Evolutionary conservation across 768 basidiomycete genomes (phyloP), one percentile per base, ranked within the genome.

Genomic region (Chalciporus sphaerocephalus): DNA sequence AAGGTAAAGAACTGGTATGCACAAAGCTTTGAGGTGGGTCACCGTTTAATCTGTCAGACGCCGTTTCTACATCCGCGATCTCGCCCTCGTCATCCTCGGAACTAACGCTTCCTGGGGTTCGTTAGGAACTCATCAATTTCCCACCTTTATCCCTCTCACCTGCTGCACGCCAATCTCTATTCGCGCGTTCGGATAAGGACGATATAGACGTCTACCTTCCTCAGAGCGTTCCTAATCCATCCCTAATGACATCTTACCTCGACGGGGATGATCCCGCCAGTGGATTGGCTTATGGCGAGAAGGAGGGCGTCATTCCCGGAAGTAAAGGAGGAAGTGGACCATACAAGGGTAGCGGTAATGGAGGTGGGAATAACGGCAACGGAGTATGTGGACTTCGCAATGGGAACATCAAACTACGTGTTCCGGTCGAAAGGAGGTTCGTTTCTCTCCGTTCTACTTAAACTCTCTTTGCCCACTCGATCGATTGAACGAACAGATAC

Each of bases 1-100:
- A 93, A 89, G 62, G 90, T 99, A 48, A 94, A 93, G 72, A 86
- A 95, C 59, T 99, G 96, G 96, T 99, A 99, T 66, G 95, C 95
- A 1, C 92, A 98, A 72, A 92, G 89, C 13, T 98, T 99, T 65
- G 90, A 98, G 79, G 95, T 94, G 42, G 41, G 83, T 53, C 25
- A 24, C 37, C 12, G n/a, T 12, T 10, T 12, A 0, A 10, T 16
- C 74, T 91, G 7, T 89, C 89, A 1, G 83, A 85, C 53, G 81
- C 86, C 0, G 81, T 70, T 8, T 25, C 13, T 25, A 13, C 17
- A 13, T 25, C n/a, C 22, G 10, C 16, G 35, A 23, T 40, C 18
- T 23, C 16, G n/a, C n/a, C 13, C 16, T 7, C 25, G 16, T 25
- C 12, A 86, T 10, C 12, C 4, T n/a, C n/a, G n/a, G n/a, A n/a